phyloP scores from a whole-genome alignment of 2,329 filamentous ascomycete species.

The Cercospora nicotianae region DNA sequence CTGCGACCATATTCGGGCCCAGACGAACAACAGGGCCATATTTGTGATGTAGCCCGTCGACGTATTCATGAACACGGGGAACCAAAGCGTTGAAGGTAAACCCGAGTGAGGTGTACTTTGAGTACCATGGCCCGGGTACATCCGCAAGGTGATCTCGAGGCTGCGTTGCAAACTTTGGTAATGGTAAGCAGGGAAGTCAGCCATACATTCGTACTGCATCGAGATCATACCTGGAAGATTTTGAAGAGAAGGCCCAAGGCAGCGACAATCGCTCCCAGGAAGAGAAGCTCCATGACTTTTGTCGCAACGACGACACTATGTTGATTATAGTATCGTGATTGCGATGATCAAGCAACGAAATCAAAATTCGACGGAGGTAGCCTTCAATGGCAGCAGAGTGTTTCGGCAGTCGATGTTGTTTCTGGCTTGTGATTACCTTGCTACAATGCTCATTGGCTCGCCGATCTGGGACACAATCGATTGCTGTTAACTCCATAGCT shows the following conservation, averaged over 20 bases:
- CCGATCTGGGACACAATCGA: neutral
- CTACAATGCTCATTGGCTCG: neutral
- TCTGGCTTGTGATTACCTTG: neutral
- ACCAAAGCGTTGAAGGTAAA: conserved; percentile 22
- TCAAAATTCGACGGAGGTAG: neutral
- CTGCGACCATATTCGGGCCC: conserved; percentile 31
- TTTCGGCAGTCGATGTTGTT: neutral
- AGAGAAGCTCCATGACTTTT: conserved; percentile 6
- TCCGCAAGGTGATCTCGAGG: conserved; percentile 17
- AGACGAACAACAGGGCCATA: conserved; percentile 35
- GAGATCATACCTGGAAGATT: conserved; percentile 7
- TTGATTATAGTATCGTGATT: neutral
- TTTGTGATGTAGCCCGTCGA: conserved; percentile 40
- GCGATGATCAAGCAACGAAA: neutral
- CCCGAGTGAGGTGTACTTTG: conserved; percentile 21
- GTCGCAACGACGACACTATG: neutral
- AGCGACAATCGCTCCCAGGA: conserved; percentile 8
- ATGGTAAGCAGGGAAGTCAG: neutral
- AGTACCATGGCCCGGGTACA: conserved; percentile 27
- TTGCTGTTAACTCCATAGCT: neutral
- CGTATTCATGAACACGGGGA: conserved; percentile 34
- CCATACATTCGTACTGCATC: neutral
- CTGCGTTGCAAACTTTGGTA: conserved; percentile 6
- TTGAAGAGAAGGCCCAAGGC: conserved; percentile 9
- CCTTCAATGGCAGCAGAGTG: neutral